phyloP scores from a whole-genome alignment of 108 stramenopile species.

The Chaetoceros muelleri region DNA sequence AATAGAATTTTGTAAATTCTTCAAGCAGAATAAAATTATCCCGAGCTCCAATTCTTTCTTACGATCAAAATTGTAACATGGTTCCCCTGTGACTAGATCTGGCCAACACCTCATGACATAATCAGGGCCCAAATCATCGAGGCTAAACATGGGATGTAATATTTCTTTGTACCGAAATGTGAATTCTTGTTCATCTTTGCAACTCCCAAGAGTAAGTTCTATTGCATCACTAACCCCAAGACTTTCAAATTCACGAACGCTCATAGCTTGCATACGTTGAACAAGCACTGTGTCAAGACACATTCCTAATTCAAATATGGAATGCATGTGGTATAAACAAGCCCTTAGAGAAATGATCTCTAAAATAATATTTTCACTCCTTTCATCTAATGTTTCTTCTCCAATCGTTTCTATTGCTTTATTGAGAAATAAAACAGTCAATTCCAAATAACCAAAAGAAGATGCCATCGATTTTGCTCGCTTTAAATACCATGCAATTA shows the following conservation, averaged over 20 bases:
- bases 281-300: not conserved
- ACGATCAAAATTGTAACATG: not conserved
- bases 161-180: not conserved
- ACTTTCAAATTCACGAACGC: not conserved
- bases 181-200: not conserved
- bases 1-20: not conserved
- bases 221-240: not conserved
- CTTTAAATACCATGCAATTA: conserved; percentile 32
- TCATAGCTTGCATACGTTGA: not conserved
- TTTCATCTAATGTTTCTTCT: not conserved
- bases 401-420: conserved; percentile 1
- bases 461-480: conserved; percentile 21
- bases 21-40: not conserved
- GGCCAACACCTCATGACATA: not conserved
- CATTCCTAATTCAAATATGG: not conserved
- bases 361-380: not conserved
- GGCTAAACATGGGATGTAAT: not conserved
- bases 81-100: not conserved
- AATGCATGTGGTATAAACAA: not conserved
- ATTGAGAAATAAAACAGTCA: conserved; percentile 3
- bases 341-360: not conserved
- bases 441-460: conserved; percentile 13
- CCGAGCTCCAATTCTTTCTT: not conserved
- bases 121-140: not conserved
- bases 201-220: not conserved